phyloP scores from a whole-genome alignment of 169 alveolate genomes.

The Cryptosporidium tyzzeri region DNA sequence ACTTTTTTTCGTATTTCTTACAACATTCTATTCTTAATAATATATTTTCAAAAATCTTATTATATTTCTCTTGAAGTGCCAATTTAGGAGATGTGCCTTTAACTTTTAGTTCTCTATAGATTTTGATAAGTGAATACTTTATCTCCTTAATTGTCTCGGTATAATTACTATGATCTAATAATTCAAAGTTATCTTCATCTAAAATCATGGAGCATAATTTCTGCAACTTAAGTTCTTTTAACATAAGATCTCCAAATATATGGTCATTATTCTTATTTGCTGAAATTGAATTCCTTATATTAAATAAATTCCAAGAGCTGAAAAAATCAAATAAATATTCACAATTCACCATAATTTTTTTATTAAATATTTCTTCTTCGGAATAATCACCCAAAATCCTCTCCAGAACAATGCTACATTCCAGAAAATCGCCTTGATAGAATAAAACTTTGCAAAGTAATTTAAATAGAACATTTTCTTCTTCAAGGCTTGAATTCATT shows the following conservation, averaged over 20 bases:
- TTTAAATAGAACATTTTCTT: not conserved
- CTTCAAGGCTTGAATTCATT: not conserved
- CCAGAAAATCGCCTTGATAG: constrained; percentile 62
- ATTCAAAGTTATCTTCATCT: not conserved
- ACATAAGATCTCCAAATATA: constrained; percentile 1
- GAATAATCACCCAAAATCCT: not conserved
- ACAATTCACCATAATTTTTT: not conserved
- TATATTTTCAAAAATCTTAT: not conserved
- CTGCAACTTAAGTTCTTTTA: constrained; percentile 23
- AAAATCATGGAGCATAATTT: not conserved
- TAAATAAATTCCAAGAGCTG: constrained; percentile 17
- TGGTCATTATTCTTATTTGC: not conserved
- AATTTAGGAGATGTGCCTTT: not conserved
- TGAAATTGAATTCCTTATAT: not conserved
- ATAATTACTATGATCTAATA: not conserved
- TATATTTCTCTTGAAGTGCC: not conserved
- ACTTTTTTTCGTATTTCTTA: not conserved
- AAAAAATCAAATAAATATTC: constrained; percentile 23
- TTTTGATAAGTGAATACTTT: not conserved
- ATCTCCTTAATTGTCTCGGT: not conserved
- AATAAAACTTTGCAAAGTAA: constrained; percentile 29
- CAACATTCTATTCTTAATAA: not conserved
- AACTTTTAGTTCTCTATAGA: not conserved
- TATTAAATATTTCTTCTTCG: not conserved
- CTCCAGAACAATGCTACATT: constrained; percentile 15